Evolutionary conservation across 208 protist species (phyloP).

Genomic region (Acanthamoeba culbertsoni): DNA sequence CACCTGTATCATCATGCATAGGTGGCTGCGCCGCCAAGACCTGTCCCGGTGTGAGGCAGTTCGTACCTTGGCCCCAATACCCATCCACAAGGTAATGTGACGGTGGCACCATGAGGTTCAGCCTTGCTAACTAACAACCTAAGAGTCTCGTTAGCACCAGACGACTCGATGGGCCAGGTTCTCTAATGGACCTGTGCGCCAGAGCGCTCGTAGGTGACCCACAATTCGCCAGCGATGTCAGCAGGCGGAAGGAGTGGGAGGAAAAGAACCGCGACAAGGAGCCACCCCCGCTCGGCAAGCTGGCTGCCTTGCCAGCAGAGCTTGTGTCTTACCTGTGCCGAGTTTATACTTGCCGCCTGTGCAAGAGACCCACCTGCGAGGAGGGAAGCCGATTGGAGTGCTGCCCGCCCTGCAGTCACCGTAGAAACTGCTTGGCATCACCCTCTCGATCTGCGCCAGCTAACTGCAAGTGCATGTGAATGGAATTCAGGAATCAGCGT

Average conservation of each 20-base stretch:
- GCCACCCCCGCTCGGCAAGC: not conserved
- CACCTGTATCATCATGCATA: not conserved
- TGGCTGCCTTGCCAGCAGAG: not conserved
- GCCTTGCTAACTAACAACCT: too few relatives aligned
- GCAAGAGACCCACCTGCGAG: not conserved
- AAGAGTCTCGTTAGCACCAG: too few relatives aligned
- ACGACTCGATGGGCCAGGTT: not conserved
- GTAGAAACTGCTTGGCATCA: too few relatives aligned
- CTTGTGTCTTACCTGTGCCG: not conserved
- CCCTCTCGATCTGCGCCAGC: not conserved
- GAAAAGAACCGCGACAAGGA: not conserved
- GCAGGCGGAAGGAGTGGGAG: not conserved
- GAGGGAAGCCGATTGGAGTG: not conserved
- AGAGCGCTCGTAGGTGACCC: not conserved
- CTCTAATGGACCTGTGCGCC: not conserved
- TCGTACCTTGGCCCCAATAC: too few relatives aligned
- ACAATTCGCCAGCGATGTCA: not conserved
- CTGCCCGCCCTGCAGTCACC: not conserved
- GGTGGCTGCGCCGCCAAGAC: too few relatives aligned
- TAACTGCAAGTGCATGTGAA: not conserved
- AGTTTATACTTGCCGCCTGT: not conserved
- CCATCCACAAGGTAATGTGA: too few relatives aligned
- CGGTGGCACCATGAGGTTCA: too few relatives aligned
- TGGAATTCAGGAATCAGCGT: not conserved
- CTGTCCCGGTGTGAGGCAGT: too few relatives aligned